Conservation (phyloP, 2,329 filamentous ascomycete species). For the Colletotrichum sojae region DNA sequence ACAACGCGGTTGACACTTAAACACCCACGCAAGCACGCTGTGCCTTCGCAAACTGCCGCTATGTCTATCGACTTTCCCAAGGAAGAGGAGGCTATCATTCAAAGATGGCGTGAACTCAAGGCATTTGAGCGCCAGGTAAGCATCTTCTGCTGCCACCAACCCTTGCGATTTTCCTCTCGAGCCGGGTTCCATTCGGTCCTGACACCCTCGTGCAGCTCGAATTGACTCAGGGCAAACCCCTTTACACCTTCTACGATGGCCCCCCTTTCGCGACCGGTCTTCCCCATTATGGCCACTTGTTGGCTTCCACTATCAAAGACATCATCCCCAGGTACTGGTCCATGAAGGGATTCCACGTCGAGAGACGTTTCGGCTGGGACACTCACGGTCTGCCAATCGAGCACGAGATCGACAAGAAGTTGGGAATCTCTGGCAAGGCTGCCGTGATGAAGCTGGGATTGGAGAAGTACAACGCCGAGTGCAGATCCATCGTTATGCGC, state of each 20-base stretch:
- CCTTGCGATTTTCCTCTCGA: not conserved
- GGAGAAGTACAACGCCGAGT: slow-evolving; percentile 91
- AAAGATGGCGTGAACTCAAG: slow-evolving; percentile 91
- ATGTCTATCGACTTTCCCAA: slow-evolving; percentile 95
- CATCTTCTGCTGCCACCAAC: not conserved
- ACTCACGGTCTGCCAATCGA: slow-evolving; percentile 95
- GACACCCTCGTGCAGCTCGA: slow-evolving; percentile 66
- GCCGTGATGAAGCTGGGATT: slow-evolving; percentile 90
- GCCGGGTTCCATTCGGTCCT: slow-evolving; percentile 1
- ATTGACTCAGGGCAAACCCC: slow-evolving; percentile 84
- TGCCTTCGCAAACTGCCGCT: slow-evolving; percentile 35
- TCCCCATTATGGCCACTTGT: slow-evolving; percentile 79
- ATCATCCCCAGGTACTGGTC: slow-evolving; percentile 98
- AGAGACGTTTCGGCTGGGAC: slow-evolving; percentile 95
- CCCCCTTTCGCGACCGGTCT: slow-evolving; percentile 83
- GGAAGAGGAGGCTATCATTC: slow-evolving; percentile 88
- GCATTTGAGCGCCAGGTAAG: slow-evolving; percentile 88
- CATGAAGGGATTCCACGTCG: slow-evolving; percentile 95
- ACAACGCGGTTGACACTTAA: not conserved
- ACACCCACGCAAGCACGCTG: not conserved
- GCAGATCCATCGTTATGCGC: slow-evolving; percentile 92
- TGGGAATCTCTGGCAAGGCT: slow-evolving; percentile 88
- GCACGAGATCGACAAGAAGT: slow-evolving; percentile 97
- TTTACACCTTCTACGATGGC: slow-evolving; percentile 96
- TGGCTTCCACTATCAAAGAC: slow-evolving; percentile 96